These are phyloP conservation scores for Tricholoma matsutake DNA, from an alignment of 768 basidiomycete species.

Conservation along the genomic window DNA sequence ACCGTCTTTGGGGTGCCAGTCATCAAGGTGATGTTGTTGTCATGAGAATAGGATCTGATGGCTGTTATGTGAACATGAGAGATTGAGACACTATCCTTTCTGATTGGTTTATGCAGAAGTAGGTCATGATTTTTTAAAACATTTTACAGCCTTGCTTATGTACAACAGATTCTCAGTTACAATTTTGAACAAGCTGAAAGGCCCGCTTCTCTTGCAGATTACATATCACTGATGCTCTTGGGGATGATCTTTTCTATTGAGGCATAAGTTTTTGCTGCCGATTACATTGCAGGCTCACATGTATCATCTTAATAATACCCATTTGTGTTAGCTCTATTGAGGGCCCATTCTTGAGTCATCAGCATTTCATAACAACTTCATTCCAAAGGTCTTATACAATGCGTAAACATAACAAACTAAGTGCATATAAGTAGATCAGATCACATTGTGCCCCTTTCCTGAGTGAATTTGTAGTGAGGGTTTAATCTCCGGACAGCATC, in stretches of 20 bases:
- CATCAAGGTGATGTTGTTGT: neutral
- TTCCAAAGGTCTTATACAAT: no score
- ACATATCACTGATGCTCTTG: neutral
- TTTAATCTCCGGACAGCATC: neutral
- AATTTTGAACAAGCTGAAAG: neutral
- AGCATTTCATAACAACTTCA: no score
- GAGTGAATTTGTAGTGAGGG: no score
- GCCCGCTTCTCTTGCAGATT: neutral
- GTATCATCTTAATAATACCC: neutral
- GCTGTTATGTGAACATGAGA: neutral
- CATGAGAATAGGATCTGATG: constrained; percentile 1
- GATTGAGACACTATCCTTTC: constrained; percentile 2
- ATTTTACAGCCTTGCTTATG: neutral
- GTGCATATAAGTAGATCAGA: no score
- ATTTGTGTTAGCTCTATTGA: no score
- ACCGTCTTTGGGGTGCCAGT: neutral
- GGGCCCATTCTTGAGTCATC: no score
- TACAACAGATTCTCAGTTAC: neutral
- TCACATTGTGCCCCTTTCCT: no score
- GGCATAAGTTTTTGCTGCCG: no score
- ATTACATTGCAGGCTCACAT: no score
- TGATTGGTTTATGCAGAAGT: constrained; percentile 2
- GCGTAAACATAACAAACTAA: no score
- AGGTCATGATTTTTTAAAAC: neutral
- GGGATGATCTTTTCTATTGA: no score